phyloP scores from a whole-genome alignment of 2,329 filamentous ascomycete genomes.

The Pyricularia pennisetigena region DNA sequence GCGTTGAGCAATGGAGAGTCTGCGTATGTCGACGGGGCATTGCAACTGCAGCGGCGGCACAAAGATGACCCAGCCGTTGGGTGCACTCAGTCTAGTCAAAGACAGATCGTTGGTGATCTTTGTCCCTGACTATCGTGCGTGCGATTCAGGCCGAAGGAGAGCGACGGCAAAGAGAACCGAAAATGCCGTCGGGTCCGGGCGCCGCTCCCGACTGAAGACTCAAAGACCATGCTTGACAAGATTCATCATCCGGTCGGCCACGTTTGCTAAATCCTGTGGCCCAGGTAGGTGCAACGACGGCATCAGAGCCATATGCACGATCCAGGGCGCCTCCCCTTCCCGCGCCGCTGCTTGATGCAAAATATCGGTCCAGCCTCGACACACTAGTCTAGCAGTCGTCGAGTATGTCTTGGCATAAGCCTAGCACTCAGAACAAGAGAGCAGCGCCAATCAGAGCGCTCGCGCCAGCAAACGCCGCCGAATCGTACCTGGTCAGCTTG shows the following conservation, averaged over 20 bases:
- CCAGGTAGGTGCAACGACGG: background rate
- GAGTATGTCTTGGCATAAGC: background rate
- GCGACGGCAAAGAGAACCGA: too few relatives aligned
- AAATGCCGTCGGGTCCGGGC: too few relatives aligned
- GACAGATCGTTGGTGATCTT: too few relatives aligned
- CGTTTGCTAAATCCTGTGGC: background rate
- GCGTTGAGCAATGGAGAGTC: background rate
- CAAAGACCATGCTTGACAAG: too few relatives aligned
- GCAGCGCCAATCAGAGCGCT: background rate
- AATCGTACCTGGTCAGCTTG: background rate
- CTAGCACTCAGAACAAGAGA: background rate
- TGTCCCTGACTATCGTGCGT: too few relatives aligned
- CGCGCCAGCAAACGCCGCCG: background rate
- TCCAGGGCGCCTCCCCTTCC: background rate
- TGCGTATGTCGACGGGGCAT: background rate
- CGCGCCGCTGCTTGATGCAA: background rate
- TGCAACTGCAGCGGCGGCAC: background rate
- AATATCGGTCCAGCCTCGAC: background rate
- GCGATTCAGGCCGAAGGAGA: too few relatives aligned
- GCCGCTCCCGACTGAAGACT: too few relatives aligned
- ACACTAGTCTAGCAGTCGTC: background rate
- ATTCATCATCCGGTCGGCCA: background rate
- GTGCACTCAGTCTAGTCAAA: too few relatives aligned
- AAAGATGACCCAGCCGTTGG: background rate
- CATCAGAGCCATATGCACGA: background rate